Percentiles rank a stretch among this genome's conserved stretches.
Conservation (phyloP, 129 eudicot genomes). For the Saposhnikovia divaricata region DNA sequence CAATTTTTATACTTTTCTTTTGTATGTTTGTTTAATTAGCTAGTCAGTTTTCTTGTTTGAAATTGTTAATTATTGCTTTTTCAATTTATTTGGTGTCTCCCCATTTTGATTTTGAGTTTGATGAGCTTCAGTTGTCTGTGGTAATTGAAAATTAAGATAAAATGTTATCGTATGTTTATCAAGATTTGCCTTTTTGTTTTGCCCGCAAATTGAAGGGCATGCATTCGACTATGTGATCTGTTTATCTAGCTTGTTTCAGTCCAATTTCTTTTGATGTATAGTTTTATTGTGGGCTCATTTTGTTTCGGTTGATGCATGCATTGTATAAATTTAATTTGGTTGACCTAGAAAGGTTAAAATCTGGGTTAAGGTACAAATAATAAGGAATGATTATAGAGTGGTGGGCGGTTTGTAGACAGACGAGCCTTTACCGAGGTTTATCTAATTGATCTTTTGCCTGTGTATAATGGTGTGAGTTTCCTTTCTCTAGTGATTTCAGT, state of each 20-base stretch:
- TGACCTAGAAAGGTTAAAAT: neutral
- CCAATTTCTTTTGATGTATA: neutral
- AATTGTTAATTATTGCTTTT: neutral
- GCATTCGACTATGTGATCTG: neutral
- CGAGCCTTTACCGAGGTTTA: constrained; percentile 1
- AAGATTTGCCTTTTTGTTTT: neutral
- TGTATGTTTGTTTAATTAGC: neutral
- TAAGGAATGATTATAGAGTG: neutral
- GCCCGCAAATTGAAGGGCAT: neutral
- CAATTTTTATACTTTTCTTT: neutral
- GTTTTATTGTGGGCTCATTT: neutral
- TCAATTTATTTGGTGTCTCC: neutral
- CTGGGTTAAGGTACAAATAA: neutral
- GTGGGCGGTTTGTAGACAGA: neutral
- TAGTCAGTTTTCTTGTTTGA: neutral
- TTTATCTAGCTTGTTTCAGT: neutral
- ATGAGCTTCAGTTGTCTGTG: neutral
- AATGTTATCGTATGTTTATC: neutral
- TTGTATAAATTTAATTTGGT: neutral
- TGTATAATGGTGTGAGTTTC: neutral
- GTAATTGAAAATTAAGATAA: neutral
- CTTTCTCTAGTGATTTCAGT: neutral
- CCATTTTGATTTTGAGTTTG: neutral
- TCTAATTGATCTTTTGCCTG: neutral
- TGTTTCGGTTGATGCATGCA: neutral